Evolutionary conservation across 768 basidiomycete genomes (phyloP).

Genomic region (Auriculariales sp.): DNA sequence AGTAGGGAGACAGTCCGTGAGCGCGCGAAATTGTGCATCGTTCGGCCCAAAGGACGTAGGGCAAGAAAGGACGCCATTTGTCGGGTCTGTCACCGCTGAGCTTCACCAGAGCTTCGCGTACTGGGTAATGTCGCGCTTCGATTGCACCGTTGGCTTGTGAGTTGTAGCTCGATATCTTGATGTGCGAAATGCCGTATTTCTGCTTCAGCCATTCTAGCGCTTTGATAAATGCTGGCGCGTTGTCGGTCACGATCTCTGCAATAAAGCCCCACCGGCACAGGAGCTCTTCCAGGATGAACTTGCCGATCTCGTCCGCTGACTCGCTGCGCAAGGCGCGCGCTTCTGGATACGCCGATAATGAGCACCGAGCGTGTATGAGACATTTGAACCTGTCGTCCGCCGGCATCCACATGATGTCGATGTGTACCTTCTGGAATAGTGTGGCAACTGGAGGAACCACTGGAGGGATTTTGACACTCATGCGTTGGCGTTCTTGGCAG

Average conservation of each 20-base stretch:
- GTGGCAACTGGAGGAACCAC: constrained; percentile 7
- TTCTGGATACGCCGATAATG: constrained; percentile 11
- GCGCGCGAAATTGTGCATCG: background rate
- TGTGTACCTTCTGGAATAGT: constrained; percentile 20
- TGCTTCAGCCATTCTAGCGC: background rate
- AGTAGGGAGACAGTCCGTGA: constrained; percentile 4
- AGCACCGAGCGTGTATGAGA: constrained; percentile 21
- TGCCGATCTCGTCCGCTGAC: constrained; percentile 2
- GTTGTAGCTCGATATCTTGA: constrained; percentile 6
- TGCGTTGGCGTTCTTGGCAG: constrained; percentile 18
- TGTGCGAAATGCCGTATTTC: constrained; percentile 1
- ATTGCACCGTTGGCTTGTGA: constrained; percentile 6
- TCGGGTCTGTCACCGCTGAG: background rate
- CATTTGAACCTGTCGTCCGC: constrained; percentile 17
- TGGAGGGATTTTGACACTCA: constrained; percentile 12
- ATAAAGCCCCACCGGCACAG: constrained; percentile 7
- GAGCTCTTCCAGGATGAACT: constrained; percentile 5
- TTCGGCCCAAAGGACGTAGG: constrained; percentile 5
- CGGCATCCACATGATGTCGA: constrained; percentile 28
- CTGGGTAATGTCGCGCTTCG: constrained; percentile 1
- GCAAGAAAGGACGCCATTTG: background rate
- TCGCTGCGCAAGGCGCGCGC: constrained; percentile 10
- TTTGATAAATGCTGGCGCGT: constrained; percentile 2
- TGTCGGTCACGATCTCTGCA: constrained; percentile 5
- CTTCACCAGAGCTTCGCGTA: constrained; percentile 5